phyloP scores from a whole-genome alignment of 169 alveolate genomes.

The Plasmodium vivax region DNA sequence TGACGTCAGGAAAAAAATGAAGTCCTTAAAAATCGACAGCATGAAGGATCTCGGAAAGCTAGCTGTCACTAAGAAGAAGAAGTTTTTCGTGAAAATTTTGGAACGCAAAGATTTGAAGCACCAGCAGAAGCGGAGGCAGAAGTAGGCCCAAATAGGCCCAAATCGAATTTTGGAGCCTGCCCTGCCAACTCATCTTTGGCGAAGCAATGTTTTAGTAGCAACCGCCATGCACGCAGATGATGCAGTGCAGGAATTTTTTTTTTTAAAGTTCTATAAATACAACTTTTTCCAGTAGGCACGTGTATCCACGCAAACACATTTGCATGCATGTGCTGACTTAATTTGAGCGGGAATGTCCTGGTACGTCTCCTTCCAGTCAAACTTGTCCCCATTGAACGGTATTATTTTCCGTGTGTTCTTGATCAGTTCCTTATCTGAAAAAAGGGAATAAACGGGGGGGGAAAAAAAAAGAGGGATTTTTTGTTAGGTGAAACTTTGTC shows the following conservation, averaged over 20 bases:
- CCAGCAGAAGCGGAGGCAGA: neutral
- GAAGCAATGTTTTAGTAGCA: neutral
- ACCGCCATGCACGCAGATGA: neutral
- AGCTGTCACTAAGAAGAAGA: conserved; percentile 69
- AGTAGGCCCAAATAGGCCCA: neutral
- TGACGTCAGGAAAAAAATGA: conserved; percentile 56
- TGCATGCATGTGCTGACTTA: neutral
- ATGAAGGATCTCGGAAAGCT: conserved; percentile 46
- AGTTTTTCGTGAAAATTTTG: conserved; percentile 46
- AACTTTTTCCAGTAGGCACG: neutral
- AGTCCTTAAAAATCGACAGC: conserved; percentile 35
- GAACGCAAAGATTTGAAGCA: conserved; percentile 40
- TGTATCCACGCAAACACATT: neutral
- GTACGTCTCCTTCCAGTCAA: conserved; percentile 64
- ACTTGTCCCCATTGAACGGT: conserved; percentile 64
- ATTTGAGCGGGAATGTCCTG: conserved; percentile 55
- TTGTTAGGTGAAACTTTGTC: neutral
- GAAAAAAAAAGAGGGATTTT: neutral
- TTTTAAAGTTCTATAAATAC: neutral
- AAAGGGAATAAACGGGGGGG: neutral
- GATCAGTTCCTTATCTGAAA: conserved; percentile 25
- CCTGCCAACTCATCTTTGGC: neutral
- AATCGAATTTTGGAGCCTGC: neutral
- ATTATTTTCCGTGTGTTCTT: conserved; percentile 48
- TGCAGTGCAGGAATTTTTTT: neutral